Percentiles rank a stretch among this genome's conserved stretches.
phyloP scores from a whole-genome alignment of 768 basidiomycete species.

The Leccinum longicurvipes region DNA sequence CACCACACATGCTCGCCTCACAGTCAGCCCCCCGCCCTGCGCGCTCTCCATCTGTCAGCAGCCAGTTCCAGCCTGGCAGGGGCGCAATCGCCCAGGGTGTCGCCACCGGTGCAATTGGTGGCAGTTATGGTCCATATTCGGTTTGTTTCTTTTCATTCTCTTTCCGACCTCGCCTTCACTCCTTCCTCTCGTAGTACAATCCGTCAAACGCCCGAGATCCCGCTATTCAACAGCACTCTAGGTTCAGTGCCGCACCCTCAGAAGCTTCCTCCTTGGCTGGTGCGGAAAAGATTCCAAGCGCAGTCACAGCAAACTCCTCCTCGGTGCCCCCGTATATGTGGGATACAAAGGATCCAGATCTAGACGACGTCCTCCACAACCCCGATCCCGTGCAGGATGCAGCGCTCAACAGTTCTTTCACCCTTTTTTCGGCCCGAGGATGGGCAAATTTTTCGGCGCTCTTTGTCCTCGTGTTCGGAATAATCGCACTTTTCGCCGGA shows the following conservation, averaged over 20 bases:
- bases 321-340: constrained; percentile 71
- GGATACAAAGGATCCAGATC: constrained; percentile 78
- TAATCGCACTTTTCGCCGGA: constrained; percentile 81
- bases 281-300: constrained; percentile 34
- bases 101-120: constrained; percentile 75
- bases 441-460: constrained; percentile 79
- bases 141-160: constrained; percentile 39
- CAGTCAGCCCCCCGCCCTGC: constrained; percentile 23
- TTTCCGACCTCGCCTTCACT: constrained; percentile 1
- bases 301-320: constrained; percentile 43
- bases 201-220: constrained; percentile 41
- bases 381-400: constrained; percentile 74
- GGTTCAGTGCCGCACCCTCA: constrained; percentile 56
- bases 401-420: constrained; percentile 55
- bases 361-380: constrained; percentile 89
- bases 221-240: constrained; percentile 43
- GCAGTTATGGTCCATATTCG: constrained; percentile 85
- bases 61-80: constrained; percentile 37
- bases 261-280: constrained; percentile 40
- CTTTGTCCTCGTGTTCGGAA: constrained; percentile 58
- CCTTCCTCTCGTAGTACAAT: constrained; percentile 46
- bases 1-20: constrained; percentile 30
- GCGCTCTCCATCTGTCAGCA: constrained; percentile 27
- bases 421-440: constrained; percentile 78
- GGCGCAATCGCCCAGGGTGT: constrained; percentile 70